These are phyloP conservation scores for Saccharomyces hybrid DNA, from an alignment of 1,139 yeast genomes.

Conservation along the genomic window DNA sequence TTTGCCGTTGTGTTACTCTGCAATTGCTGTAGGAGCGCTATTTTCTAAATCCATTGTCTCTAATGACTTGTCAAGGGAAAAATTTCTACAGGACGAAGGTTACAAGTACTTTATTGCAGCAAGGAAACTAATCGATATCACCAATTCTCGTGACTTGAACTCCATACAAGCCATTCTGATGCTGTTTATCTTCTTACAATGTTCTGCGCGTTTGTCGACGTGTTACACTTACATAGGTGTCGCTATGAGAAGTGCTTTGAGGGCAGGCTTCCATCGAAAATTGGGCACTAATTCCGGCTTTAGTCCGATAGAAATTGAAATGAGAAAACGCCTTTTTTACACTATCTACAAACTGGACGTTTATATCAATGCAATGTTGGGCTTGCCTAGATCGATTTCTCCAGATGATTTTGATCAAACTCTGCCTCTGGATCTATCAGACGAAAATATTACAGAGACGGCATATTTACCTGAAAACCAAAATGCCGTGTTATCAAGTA, in stretches of 20 bases:
- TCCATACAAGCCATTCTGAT: conserved; percentile 67
- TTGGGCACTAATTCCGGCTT: conserved; percentile 39
- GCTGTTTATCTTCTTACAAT: conserved; percentile 71
- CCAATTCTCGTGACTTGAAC: conserved; percentile 55
- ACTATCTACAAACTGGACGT: conserved; percentile 89
- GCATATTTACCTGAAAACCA: conserved; percentile 36
- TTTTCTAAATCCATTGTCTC: conserved; percentile 41
- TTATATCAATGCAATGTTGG: conserved; percentile 81
- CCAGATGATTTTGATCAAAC: conserved; percentile 88
- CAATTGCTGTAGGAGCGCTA: conserved; percentile 70
- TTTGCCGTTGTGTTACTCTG: conserved; percentile 65
- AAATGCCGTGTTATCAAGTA: conserved; percentile 51
- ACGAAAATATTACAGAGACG: conserved; percentile 69
- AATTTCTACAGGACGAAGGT: conserved; percentile 66
- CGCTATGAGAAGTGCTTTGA: conserved; percentile 75
- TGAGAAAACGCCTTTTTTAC: conserved; percentile 78
- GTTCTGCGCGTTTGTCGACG: conserved; percentile 83
- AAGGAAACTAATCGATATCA: conserved; percentile 67
- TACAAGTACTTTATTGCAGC: conserved; percentile 85
- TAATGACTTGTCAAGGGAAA: conserved; percentile 46
- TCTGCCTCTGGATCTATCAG: conserved; percentile 77
- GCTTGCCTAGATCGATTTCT: conserved; percentile 64
- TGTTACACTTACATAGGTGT: conserved; percentile 92
- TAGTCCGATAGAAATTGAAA: conserved; percentile 79
- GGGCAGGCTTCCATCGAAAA: conserved; percentile 83